Base-by-base conservation (phyloP, 805 yeast species). In the Nakazawaea sp. region DNA sequence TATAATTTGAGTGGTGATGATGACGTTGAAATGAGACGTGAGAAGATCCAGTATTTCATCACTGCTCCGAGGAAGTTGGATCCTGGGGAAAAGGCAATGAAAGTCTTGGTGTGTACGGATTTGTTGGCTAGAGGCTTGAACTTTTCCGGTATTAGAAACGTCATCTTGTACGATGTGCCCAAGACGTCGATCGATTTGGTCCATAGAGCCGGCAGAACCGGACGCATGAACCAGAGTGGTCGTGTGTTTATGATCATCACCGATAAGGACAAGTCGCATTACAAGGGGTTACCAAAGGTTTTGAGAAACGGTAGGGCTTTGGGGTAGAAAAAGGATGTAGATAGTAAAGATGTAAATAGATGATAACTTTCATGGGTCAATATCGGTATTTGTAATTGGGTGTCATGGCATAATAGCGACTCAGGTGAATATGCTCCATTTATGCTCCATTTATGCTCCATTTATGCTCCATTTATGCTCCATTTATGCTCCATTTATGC, bases 141-240 rank as follows among this genome's bases (percentile, higher is more conserved):
- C 51, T 88, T 92, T 59, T 70, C 72, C 38, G 83, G 83, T 13
- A 76, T 92, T 21, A 71, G 88, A 46, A 88, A 88, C 48, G 85
- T 90, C 10, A 68, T 90, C 19, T 61, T 92, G 35, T 81, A 80
- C 62, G 97, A 90, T 52, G 75, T 88, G 31, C 98, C 98, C 5
- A 71, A 72, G 36, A 79, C 82, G 12, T 75, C 96, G 0, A 79
- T 86, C 15, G 97, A 90, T 58, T 64, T 90, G 42, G 77, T 90
- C 16, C 97, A 90, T 55, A 67, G 98, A 43, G 81, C 86, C 1
- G 98, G 98, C 1, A 74, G 98, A 60, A 90, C 97, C 0, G 97
- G 96, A 3, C 65, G 98, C 55, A 80, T 89, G 83, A 84, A 82
- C 31, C 87, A 81, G 51, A 69, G 81, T 26, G 98, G 98, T 11